Conservation (phyloP, 768 basidiomycete species). For the Tricholoma sp. region DNA sequence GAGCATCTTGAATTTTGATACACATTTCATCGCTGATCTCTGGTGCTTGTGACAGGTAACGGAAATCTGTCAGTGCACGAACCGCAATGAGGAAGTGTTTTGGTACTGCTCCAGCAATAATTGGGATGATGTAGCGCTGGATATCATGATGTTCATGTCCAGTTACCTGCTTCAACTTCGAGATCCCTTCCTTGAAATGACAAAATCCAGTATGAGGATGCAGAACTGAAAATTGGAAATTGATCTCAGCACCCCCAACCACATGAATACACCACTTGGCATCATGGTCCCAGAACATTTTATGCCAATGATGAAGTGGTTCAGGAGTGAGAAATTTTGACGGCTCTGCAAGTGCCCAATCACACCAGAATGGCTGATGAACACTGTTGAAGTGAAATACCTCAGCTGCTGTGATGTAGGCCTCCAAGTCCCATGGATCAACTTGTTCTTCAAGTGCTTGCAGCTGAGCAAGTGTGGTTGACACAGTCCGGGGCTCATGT, state of each 20-base stretch:
- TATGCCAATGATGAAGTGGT: slow-evolving; percentile 34
- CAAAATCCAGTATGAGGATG: slow-evolving; percentile 29
- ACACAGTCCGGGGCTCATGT: slow-evolving; percentile 22
- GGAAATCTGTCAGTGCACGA: slow-evolving; percentile 16
- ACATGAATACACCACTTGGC: slow-evolving; percentile 23
- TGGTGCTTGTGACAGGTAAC: slow-evolving; percentile 21
- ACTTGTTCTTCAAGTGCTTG: slow-evolving; percentile 4
- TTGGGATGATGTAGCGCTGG: slow-evolving; percentile 27
- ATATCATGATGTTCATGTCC: slow-evolving; percentile 34
- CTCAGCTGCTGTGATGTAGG: slow-evolving; percentile 16
- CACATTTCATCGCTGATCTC: slow-evolving; percentile 18
- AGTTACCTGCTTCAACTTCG: slow-evolving; percentile 37
- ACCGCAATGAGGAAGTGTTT: slow-evolving; percentile 27
- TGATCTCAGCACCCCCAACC: slow-evolving; percentile 26
- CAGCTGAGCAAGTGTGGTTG: too few species aligned
- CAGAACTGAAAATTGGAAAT: slow-evolving; percentile 19
- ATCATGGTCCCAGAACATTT: slow-evolving; percentile 34
- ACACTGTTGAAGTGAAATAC: slow-evolving; percentile 14
- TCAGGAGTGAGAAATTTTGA: slow-evolving; percentile 30
- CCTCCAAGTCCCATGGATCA: slow-evolving; percentile 20
- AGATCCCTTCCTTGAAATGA: slow-evolving; percentile 36
- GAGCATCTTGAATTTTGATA: slow-evolving; percentile 14
- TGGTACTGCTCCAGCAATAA: slow-evolving; percentile 29
- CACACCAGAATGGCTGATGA: too few species aligned
- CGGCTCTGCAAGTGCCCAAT: slow-evolving; percentile 26